A percentile compares a stretch with the other conserved stretches of the same genome.
phyloP scores from a whole-genome alignment of 2,329 filamentous ascomycete genomes.

The Penicillium brevicompactum region DNA sequence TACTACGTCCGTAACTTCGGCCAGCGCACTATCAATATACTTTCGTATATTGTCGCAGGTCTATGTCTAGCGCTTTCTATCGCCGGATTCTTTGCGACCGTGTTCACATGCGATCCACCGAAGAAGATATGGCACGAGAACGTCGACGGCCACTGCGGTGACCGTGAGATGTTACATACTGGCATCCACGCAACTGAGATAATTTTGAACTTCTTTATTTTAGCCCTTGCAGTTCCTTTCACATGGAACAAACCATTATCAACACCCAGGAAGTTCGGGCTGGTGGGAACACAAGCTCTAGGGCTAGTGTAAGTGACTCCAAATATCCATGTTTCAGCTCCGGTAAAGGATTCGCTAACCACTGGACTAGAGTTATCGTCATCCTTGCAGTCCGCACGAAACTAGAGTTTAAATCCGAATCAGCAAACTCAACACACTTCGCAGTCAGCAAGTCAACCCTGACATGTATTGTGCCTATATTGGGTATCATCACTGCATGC shows the following conservation, averaged over 20 bases:
- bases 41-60: slow-evolving; percentile 10
- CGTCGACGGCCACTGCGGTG: slow-evolving; percentile 12
- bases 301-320: slow-evolving; percentile 16
- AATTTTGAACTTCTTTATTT: slow-evolving; percentile 16
- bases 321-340: no score
- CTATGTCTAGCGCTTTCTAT: slow-evolving; percentile 17
- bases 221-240: slow-evolving; percentile 9
- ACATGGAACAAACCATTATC: slow-evolving; percentile 9
- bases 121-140: slow-evolving; percentile 16
- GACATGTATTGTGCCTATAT: slow-evolving; percentile 6
- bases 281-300: slow-evolving; percentile 11
- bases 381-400: slow-evolving; percentile 15
- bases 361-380: slow-evolving; percentile 10
- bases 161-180: slow-evolving; percentile 15
- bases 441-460: slow-evolving; percentile 18
- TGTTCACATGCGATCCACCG: slow-evolving; percentile 19
- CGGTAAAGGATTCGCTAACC: no score
- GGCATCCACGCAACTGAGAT: slow-evolving; percentile 10
- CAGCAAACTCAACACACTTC: slow-evolving; percentile 11
- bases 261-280: slow-evolving; percentile 2
- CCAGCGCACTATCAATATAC: slow-evolving; percentile 6
- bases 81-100: slow-evolving; percentile 18
- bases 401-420: slow-evolving; percentile 4
- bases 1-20: slow-evolving; percentile 19
- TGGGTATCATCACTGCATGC: slow-evolving; percentile 21